A percentile compares a stretch with the other conserved stretches of the same genome.
These are phyloP conservation scores for Gryganskiella cystojenkinii DNA, from an alignment of 192 early-diverging fungal species.

Conservation along the genomic window DNA sequence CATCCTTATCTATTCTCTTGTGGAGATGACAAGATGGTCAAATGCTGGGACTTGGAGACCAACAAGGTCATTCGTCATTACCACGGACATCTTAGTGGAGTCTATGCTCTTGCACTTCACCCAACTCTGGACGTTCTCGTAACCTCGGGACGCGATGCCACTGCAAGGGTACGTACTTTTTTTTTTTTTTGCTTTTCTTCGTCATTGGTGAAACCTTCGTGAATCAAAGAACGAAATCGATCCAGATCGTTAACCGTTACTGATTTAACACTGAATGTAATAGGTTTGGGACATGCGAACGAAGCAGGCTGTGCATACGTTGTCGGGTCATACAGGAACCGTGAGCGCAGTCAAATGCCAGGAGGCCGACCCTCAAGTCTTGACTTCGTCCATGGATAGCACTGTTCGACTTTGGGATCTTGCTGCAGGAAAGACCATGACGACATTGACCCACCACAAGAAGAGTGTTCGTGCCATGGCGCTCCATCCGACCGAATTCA, in stretches of 20 bases:
- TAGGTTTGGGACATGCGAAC: constrained; percentile 99
- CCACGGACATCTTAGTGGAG: constrained; percentile 96
- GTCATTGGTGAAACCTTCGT: too few species aligned
- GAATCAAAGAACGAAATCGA: too few species aligned
- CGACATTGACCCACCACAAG: constrained; percentile 97
- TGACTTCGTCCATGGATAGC: constrained; percentile 92
- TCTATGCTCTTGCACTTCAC: constrained; percentile 92
- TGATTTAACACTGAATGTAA: neutral
- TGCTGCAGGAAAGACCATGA: constrained; percentile 94
- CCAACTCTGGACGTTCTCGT: constrained; percentile 95
- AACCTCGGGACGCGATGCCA: constrained; percentile 94
- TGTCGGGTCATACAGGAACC: constrained; percentile 89
- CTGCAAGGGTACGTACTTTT: constrained; percentile 78
- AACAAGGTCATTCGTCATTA: constrained; percentile 99
- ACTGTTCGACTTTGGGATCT: constrained; percentile 98
- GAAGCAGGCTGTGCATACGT: constrained; percentile 88
- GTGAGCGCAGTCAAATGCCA: constrained; percentile 91
- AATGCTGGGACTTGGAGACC: constrained; percentile 99
- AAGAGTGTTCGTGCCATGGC: constrained; percentile 94
- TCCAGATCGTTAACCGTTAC: too few species aligned
- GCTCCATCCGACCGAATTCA: constrained; percentile 93
- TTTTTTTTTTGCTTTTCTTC: too few species aligned
- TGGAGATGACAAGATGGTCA: constrained; percentile 99
- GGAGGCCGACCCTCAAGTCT: constrained; percentile 96
- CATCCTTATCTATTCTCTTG: constrained; percentile 98